Evolutionary conservation across 495 filamentous ascomycete species (phyloP).

Genomic region (Penicillium robsamsonii): DNA sequence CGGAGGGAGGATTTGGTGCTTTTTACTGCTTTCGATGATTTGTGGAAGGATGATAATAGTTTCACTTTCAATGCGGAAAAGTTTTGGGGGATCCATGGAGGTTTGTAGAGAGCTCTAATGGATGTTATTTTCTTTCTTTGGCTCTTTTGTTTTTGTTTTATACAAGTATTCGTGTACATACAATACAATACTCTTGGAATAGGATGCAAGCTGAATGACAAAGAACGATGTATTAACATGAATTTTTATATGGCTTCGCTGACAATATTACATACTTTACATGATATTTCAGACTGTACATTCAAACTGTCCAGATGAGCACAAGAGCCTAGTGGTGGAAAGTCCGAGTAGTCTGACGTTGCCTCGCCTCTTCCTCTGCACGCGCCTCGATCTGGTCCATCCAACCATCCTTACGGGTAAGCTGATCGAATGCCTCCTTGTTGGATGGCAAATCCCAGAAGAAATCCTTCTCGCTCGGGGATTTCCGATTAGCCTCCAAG

Average conservation of each 20-base stretch:
- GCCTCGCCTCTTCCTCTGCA: background rate
- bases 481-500: slow-evolving; percentile 9
- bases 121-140: background rate
- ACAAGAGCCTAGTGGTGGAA: background rate
- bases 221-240: background rate
- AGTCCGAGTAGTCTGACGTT: background rate
- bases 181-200: background rate
- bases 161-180: slow-evolving; percentile 1
- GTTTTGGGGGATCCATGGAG: slow-evolving; percentile 61
- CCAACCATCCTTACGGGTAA: slow-evolving; percentile 33
- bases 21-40: slow-evolving; percentile 73
- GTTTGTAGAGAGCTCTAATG: background rate
- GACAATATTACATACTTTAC: background rate
- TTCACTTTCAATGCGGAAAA: slow-evolving; percentile 67
- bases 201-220: background rate
- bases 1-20: slow-evolving; percentile 54
- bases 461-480: slow-evolving; percentile 7
- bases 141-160: background rate
- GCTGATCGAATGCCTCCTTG: slow-evolving; percentile 30
- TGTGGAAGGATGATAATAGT: slow-evolving; percentile 70
- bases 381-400: slow-evolving; percentile 23
- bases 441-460: slow-evolving; percentile 46
- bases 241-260: background rate
- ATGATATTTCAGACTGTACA: background rate
- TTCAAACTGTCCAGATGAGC: background rate